These are phyloP conservation scores for Suhomyces coccinellae DNA, from an alignment of 1,139 yeast genomes.

Conservation along the genomic window DNA sequence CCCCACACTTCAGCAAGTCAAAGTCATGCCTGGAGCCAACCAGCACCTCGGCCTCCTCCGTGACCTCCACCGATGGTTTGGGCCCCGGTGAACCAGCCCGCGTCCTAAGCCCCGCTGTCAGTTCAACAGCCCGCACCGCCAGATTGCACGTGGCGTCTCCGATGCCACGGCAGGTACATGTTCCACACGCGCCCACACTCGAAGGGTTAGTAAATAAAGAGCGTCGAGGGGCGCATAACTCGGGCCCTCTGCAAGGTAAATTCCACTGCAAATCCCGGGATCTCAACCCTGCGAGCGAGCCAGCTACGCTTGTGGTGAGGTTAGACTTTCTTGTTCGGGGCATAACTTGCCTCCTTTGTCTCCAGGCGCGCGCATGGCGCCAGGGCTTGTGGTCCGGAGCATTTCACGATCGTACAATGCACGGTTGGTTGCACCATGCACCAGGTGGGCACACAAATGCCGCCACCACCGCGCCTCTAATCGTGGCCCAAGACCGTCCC, in stretches of 20 bases:
- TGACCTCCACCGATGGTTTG: too few relatives aligned
- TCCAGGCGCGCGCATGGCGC: neutral
- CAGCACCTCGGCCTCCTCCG: neutral
- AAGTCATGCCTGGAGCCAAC: neutral
- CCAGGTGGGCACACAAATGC: too few relatives aligned
- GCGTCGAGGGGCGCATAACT: neutral
- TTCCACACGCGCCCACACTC: neutral
- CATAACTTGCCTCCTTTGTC: neutral
- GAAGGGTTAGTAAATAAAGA: too few relatives aligned
- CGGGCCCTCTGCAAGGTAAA: neutral
- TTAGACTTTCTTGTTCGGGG: neutral
- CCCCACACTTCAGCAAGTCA: neutral
- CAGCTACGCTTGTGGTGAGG: neutral
- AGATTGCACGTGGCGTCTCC: too few relatives aligned
- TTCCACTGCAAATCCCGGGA: neutral
- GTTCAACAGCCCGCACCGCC: too few relatives aligned
- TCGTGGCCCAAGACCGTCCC: too few relatives aligned
- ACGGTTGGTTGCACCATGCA: too few relatives aligned
- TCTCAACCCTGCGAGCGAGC: neutral
- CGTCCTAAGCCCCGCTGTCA: neutral
- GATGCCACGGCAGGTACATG: too few relatives aligned
- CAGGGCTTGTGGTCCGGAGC: neutral
- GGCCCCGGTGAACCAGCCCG: too few relatives aligned
- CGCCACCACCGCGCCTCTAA: too few relatives aligned
- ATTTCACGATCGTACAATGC: too few relatives aligned